These are phyloP conservation scores for Fraxinus nigra DNA, from an alignment of 305 asterid genomes.

Conservation along the genomic window DNA sequence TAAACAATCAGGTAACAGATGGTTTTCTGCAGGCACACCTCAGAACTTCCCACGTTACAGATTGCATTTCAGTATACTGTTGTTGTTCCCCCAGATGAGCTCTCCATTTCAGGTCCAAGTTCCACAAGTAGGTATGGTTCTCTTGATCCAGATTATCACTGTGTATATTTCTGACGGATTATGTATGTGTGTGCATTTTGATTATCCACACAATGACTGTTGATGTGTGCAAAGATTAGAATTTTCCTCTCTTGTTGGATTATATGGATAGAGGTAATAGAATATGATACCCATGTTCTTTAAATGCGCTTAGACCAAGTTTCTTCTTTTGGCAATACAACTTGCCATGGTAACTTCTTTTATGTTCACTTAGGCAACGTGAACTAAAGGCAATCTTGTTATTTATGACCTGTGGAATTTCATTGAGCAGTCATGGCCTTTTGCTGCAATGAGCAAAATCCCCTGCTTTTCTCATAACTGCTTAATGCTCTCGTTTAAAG, in stretches of 20 bases:
- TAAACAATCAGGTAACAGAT: neutral
- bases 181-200: conserved; percentile 23
- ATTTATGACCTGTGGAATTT: neutral
- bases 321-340: neutral
- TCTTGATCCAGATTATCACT: conserved; percentile 1
- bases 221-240: neutral
- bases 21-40: conserved; percentile 62
- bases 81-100: conserved; percentile 79
- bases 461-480: neutral
- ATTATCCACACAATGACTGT: neutral
- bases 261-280: neutral
- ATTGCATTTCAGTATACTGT: conserved; percentile 95
- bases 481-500: neutral
- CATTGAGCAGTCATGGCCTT: neutral
- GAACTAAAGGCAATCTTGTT: neutral
- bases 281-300: neutral
- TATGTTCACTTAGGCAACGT: neutral
- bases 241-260: neutral
- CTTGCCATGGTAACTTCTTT: neutral
- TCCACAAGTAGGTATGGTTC: conserved; percentile 59
- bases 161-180: conserved; percentile 6
- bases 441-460: neutral
- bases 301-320: neutral
- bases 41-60: conserved; percentile 82
- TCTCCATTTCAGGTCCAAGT: conserved; percentile 45